Conservation (phyloP, 1,284 basidiomycete genomes). For the Amylostereum areolatum region DNA sequence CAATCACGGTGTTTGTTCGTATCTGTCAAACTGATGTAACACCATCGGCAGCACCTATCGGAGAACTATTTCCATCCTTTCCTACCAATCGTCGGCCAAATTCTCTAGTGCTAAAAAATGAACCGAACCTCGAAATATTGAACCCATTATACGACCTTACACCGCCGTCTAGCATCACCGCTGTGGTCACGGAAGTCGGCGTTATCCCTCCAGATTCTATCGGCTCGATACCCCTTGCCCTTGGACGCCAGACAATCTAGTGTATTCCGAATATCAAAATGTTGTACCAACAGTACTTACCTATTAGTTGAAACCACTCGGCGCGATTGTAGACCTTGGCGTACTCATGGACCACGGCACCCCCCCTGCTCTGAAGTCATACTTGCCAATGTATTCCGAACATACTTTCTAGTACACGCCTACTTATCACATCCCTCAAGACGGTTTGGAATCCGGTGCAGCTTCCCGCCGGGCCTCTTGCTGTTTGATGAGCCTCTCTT, state of each 20-base stretch:
- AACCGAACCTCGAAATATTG: constrained; percentile 61
- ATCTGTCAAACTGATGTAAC: constrained; percentile 1
- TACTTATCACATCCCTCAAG: not conserved
- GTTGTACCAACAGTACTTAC: not conserved
- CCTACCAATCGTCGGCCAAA: constrained; percentile 31
- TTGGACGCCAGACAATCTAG: constrained; percentile 36
- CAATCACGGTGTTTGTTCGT: constrained; percentile 6
- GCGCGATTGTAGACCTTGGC: no score
- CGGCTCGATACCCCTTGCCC: constrained; percentile 71
- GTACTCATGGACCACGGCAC: no score
- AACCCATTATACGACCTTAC: constrained; percentile 91
- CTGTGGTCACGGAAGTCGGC: constrained; percentile 94
- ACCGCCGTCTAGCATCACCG: constrained; percentile 84
- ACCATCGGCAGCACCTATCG: constrained; percentile 24
- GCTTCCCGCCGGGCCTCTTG: constrained; percentile 15
- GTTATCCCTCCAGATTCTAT: constrained; percentile 85
- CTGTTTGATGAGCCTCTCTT: constrained; percentile 37
- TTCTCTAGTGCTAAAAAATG: constrained; percentile 27
- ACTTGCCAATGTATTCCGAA: no score
- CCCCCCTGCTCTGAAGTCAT: no score
- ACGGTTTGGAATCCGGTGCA: constrained; percentile 10
- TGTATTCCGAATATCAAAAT: not conserved
- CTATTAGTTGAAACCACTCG: no score
- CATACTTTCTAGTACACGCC: no score
- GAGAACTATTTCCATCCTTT: constrained; percentile 30